Evolutionary conservation across 345 rosid genomes (phyloP), one percentile per base, ranked within the genome.

Genomic region (Eucalyptus globulus): DNA sequence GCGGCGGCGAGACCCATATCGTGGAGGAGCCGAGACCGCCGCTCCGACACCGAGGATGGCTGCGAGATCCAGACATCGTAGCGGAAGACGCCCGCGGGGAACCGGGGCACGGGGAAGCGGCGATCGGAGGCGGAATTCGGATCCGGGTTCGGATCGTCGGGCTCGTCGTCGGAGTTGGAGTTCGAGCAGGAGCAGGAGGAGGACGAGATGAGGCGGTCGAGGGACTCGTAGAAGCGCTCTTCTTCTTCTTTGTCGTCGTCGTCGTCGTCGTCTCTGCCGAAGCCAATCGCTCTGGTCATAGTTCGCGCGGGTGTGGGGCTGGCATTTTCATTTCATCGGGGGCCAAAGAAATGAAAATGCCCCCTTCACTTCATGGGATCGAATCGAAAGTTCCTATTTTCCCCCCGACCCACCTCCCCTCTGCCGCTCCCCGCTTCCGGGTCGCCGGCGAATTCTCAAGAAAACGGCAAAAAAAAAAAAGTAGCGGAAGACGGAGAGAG

Each of bases 271-370:
- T 6, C 69, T 26, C 37, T 65, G 44, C 49, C 43, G 67, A 34
- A 16, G 58, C 56, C 88, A 81, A 88, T 90, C 72, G 89, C 86
- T 72, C 65, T 90, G 92, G 89, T 89, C 94, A 91, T 92, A 80
- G 93, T 87, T 88, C 65, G 86, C 16, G 80, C 29, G 4, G 88
- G 26, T 31, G 56, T 90, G 92, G 88, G 92, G 92, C 49, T 91
- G 93, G 93, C 96, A 94, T 93, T 94, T 94, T 94, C 94, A 94
- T 94, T 88, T 85, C 83, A 76, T 76, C 47, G 13, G 83, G 92
- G 88, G 87, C 14, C 15, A 27, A 86, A 22, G 87, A 58, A 87
- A 87, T 60, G 88, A 87, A 93, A 94, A 88, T 88, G 92, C 95
- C 95, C 67, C 80, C 80, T 54, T 86, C 45, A 51, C 87, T 51